Conservation (phyloP, 1,284 basidiomycete genomes). For the Pisolithus thermaeus region DNA sequence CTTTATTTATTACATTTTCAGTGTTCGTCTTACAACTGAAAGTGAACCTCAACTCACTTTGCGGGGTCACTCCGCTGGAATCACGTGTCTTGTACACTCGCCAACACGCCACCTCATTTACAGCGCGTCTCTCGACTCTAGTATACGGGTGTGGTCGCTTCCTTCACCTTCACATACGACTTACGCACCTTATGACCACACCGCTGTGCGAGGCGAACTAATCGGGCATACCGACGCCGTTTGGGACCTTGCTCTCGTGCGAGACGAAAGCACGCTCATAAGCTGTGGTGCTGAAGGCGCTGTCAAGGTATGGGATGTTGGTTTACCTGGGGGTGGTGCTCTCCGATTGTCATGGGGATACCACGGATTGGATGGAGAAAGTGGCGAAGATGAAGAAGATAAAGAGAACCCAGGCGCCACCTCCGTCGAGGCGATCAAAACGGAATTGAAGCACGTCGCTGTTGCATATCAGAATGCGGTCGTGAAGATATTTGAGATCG, state of each 20-base stretch:
- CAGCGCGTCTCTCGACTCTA: conserved; percentile 90
- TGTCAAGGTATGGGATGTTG: conserved; percentile 91
- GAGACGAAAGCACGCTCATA: conserved; percentile 76
- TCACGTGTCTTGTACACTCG: conserved; percentile 86
- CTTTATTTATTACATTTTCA: conserved; percentile 13
- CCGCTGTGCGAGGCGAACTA: conserved; percentile 70
- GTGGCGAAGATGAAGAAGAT: conserved; percentile 40
- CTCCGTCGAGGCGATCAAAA: conserved; percentile 74
- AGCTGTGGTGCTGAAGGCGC: conserved; percentile 88
- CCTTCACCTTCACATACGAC: conserved; percentile 69
- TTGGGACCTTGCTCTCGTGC: conserved; percentile 84
- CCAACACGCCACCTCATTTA: conserved; percentile 74
- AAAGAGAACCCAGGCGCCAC: conserved; percentile 67
- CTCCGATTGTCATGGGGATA: conserved; percentile 78
- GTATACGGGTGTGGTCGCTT: conserved; percentile 87
- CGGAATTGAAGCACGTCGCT: conserved; percentile 74
- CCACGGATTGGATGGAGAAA: conserved; percentile 55
- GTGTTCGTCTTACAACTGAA: conserved; percentile 65
- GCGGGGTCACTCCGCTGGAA: conserved; percentile 89
- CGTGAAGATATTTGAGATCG: conserved; percentile 88
- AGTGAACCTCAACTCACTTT: conserved; percentile 88
- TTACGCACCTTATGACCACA: conserved; percentile 85
- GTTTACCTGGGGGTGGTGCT: conserved; percentile 49
- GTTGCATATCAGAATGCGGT: conserved; percentile 89
- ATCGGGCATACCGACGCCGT: conserved; percentile 93